These are phyloP conservation scores for Camellia oleifera DNA, from an alignment of 179 eudicot genomes.

Conservation along the genomic window DNA sequence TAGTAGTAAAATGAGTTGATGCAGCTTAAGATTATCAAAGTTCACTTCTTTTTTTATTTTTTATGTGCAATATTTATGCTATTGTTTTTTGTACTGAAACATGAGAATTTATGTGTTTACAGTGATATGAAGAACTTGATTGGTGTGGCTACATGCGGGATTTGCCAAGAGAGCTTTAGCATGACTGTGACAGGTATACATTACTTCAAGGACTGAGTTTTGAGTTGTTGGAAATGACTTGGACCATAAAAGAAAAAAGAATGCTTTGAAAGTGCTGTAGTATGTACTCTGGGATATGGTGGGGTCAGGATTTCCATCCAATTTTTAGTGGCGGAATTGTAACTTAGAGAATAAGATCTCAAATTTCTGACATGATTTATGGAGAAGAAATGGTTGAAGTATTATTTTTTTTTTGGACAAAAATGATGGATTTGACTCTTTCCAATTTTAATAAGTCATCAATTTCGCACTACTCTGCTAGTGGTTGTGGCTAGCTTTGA, in stretches of 20 bases:
- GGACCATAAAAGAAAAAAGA: background rate
- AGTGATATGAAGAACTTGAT: conserved; percentile 86
- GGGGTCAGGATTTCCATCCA: background rate
- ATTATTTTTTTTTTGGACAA: background rate
- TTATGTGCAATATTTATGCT: background rate
- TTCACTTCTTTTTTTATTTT: background rate
- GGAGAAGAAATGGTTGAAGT: background rate
- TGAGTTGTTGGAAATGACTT: background rate
- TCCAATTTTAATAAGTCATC: too few species aligned
- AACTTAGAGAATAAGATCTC: background rate
- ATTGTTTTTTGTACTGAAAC: conserved; percentile 3
- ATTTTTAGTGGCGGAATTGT: background rate
- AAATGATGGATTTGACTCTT: background rate
- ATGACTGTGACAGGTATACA: conserved; percentile 61
- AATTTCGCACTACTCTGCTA: too few species aligned
- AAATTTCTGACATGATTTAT: background rate
- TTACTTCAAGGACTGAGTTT: background rate
- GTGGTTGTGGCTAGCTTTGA: too few species aligned
- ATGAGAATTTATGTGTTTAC: conserved; percentile 12
- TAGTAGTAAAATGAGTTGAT: background rate
- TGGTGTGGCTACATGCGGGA: conserved; percentile 73
- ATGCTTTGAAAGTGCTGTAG: background rate
- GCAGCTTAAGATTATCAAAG: background rate
- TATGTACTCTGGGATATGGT: conserved; percentile 8
- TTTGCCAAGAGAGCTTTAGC: conserved; percentile 87